Evolutionary conservation across 257 asterid genomes (phyloP).

Genomic region (Ocimum tenuiflorum): DNA sequence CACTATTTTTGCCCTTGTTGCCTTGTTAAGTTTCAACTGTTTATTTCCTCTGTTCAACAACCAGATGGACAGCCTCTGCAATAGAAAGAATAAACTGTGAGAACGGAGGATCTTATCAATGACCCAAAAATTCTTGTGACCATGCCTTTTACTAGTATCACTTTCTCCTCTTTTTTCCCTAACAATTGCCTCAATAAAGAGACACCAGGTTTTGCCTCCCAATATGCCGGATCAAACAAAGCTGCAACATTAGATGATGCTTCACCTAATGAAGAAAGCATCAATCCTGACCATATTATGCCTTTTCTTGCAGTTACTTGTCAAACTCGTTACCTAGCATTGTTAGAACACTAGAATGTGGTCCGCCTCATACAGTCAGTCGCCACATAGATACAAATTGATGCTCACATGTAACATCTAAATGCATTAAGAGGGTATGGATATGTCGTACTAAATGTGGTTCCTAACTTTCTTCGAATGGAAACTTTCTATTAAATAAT

Average conservation of each 20-base stretch:
- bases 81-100: slow-evolving; percentile 18
- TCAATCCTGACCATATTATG: not conserved
- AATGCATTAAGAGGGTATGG: not conserved
- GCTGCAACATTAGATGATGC: not conserved
- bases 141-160: not conserved
- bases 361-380: not conserved
- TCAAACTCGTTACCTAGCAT: not conserved
- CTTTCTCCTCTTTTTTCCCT: no score
- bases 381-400: not conserved
- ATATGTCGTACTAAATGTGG: not conserved
- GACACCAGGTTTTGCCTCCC: not conserved
- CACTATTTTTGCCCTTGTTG: slow-evolving; percentile 38
- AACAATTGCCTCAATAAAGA: not conserved
- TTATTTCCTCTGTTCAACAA: slow-evolving; percentile 37
- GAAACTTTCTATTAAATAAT: no score
- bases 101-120: not conserved
- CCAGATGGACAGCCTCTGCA: slow-evolving; percentile 54
- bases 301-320: not conserved
- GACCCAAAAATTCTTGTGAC: not conserved
- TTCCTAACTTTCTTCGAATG: no score
- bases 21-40: slow-evolving; percentile 28
- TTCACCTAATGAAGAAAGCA: not conserved
- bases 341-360: not conserved
- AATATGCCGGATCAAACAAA: not conserved
- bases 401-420: not conserved